phyloP scores from a whole-genome alignment of 2,329 filamentous ascomycete genomes.

The Clonostachys solani region DNA sequence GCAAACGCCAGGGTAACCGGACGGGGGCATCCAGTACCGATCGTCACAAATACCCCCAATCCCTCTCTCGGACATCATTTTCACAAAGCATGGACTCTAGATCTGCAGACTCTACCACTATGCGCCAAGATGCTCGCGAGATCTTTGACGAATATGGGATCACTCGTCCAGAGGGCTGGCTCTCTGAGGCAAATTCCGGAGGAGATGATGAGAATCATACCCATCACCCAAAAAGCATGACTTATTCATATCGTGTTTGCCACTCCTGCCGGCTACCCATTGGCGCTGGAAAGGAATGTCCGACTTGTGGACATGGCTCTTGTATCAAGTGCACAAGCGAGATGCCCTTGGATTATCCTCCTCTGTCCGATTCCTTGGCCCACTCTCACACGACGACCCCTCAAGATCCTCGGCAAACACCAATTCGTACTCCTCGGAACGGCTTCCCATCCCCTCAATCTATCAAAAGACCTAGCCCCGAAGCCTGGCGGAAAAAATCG shows the following conservation, averaged over 20 bases:
- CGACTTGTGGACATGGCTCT: constrained; percentile 44
- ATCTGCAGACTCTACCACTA: constrained; percentile 23
- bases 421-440: no score
- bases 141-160: constrained; percentile 43
- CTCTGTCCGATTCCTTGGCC: background rate
- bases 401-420: background rate
- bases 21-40: background rate
- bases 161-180: constrained; percentile 38
- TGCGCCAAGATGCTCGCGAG: constrained; percentile 36
- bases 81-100: constrained; percentile 11
- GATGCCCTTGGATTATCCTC: constrained; percentile 4
- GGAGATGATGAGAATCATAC: constrained; percentile 10
- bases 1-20: no score
- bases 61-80: background rate
- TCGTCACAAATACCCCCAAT: no score
- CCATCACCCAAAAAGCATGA: no score
- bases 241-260: constrained; percentile 28
- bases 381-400: background rate
- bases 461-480: background rate
- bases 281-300: constrained; percentile 31
- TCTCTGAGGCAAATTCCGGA: constrained; percentile 30
- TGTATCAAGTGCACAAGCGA: constrained; percentile 41
- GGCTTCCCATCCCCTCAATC: no score
- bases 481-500: background rate
- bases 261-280: constrained; percentile 43